Evolutionary conservation across 371 early-diverging fungal species (phyloP).

Genomic region (Funneliformis caledonium): DNA sequence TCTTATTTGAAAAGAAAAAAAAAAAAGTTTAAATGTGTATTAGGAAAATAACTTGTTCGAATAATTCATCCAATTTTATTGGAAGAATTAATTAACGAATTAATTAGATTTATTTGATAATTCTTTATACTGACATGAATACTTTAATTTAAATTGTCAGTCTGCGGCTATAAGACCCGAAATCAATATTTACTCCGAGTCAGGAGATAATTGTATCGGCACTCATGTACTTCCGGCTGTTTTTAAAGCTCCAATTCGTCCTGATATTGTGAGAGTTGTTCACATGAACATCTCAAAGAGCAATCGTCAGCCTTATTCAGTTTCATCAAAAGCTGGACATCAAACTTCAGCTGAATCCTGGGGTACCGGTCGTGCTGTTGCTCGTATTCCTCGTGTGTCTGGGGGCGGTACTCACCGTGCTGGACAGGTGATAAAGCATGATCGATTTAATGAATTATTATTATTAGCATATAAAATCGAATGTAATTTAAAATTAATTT

Average conservation of each 20-base stretch:
- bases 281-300: conserved; percentile 99
- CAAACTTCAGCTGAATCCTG: conserved; percentile 99
- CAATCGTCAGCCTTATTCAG: conserved; percentile 99
- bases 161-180: conserved; percentile 81
- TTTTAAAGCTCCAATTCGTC: conserved; percentile 98
- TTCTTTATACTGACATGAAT: not conserved
- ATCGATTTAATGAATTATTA: too few species aligned
- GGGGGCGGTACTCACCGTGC: conserved; percentile 99
- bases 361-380: conserved; percentile 99
- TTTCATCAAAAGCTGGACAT: conserved; percentile 98
- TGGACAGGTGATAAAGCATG: conserved; percentile 76
- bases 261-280: conserved; percentile 96
- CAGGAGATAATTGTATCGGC: conserved; percentile 71
- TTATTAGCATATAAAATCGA: too few species aligned
- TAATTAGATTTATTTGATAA: not conserved
- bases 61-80: not conserved
- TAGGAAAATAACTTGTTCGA: not conserved
- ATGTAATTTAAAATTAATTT: not conserved
- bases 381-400: conserved; percentile 99
- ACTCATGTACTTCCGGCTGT: conserved; percentile 95
- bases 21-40: not conserved
- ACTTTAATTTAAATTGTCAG: not conserved
- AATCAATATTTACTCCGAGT: conserved; percentile 88
- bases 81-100: not conserved
- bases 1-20: too few species aligned